These are phyloP conservation scores for Tricholoma furcatifolium DNA, from an alignment of 768 basidiomycete genomes.

Conservation along the genomic window DNA sequence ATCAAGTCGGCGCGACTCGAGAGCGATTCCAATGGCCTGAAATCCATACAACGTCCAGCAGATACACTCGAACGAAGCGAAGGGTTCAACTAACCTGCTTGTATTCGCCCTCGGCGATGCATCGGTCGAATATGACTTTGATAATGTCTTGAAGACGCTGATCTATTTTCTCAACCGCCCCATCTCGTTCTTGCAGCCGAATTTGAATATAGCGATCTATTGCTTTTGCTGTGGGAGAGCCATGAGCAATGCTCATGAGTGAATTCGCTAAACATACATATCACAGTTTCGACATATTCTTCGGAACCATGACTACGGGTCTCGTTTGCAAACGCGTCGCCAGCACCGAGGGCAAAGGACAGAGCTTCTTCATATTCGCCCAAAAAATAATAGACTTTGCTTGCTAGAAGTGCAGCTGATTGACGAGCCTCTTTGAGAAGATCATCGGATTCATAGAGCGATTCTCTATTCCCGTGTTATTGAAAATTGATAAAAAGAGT, in stretches of 20 bases:
- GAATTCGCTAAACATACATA: constrained; percentile 60
- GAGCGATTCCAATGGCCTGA: constrained; percentile 92
- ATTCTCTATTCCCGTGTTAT: constrained; percentile 57
- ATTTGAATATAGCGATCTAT: constrained; percentile 89
- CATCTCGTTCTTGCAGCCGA: constrained; percentile 55
- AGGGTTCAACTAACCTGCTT: constrained; percentile 62
- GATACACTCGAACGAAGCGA: constrained; percentile 12
- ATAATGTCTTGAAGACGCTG: constrained; percentile 79
- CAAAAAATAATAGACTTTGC: constrained; percentile 97
- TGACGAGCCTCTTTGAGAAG: constrained; percentile 73
- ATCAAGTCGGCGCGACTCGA: constrained; percentile 88
- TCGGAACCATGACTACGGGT: constrained; percentile 59
- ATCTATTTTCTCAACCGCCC: constrained; percentile 66
- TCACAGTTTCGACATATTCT: constrained; percentile 93
- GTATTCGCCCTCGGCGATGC: constrained; percentile 85
- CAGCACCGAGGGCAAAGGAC: constrained; percentile 91
- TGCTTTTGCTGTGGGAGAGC: constrained; percentile 69
- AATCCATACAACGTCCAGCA: neutral
- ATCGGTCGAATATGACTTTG: constrained; percentile 84
- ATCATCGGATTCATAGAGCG: constrained; percentile 81
- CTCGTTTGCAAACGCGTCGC: constrained; percentile 80
- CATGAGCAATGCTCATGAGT: neutral
- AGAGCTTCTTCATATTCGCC: constrained; percentile 95
- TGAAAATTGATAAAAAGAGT: constrained; percentile 9
- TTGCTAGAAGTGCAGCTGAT: constrained; percentile 88